These are phyloP conservation scores for Penicillium paradoxum DNA, from an alignment of 495 filamentous ascomycete genomes.

Conservation along the genomic window DNA sequence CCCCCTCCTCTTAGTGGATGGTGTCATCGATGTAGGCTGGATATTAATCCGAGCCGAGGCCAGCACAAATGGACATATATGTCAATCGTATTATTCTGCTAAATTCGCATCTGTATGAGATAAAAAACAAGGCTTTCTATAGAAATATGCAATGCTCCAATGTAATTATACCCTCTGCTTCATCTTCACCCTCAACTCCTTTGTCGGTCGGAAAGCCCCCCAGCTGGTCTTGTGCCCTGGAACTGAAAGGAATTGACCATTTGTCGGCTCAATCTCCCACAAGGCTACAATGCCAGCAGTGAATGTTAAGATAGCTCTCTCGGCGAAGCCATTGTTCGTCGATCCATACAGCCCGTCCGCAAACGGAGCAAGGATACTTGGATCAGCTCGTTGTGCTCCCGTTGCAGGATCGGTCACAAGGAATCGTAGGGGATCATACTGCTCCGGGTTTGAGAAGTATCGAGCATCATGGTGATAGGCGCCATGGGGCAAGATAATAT, in stretches of 20 bases:
- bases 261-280: constrained; percentile 48
- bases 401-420: constrained; percentile 38
- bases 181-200: constrained; percentile 36
- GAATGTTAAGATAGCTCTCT: constrained; percentile 46
- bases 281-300: constrained; percentile 44
- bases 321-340: constrained; percentile 46
- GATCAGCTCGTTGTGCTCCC: constrained; percentile 22
- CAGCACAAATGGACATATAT: background rate
- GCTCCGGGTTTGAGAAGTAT: constrained; percentile 44
- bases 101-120: no score
- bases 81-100: no score
- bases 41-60: constrained; percentile 18
- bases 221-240: constrained; percentile 31
- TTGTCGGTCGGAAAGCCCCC: constrained; percentile 34
- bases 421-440: constrained; percentile 51
- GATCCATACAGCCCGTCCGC: constrained; percentile 43
- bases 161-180: constrained; percentile 22
- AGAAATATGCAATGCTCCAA: background rate
- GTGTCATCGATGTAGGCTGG: constrained; percentile 24
- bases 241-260: constrained; percentile 23
- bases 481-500: constrained; percentile 45
- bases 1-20: constrained; percentile 18
- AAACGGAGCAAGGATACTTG: constrained; percentile 36
- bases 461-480: constrained; percentile 45
- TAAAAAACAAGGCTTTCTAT: background rate